Conservation (phyloP, 768 basidiomycete species). For the Rhodocollybia butyracea region DNA sequence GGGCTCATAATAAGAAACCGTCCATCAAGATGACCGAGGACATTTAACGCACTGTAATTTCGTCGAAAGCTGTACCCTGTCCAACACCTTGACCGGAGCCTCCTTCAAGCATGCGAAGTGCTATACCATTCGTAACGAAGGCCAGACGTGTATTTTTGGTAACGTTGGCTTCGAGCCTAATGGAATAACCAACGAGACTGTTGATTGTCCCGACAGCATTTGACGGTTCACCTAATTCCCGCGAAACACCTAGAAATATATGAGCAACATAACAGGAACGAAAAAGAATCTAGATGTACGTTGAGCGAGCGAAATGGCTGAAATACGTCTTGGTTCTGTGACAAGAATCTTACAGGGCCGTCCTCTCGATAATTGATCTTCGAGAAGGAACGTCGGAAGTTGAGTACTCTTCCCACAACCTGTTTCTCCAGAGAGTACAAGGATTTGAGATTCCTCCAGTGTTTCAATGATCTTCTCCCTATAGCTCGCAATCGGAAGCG, state of each 20-base stretch:
- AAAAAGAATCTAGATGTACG: slow-evolving; percentile 33
- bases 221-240: slow-evolving; percentile 84
- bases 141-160: slow-evolving; percentile 74
- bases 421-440: slow-evolving; percentile 70
- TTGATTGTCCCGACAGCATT: slow-evolving; percentile 71
- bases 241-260: slow-evolving; percentile 59
- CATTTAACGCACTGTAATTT: slow-evolving; percentile 71
- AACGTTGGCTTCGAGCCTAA: slow-evolving; percentile 86
- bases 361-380: slow-evolving; percentile 80
- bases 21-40: slow-evolving; percentile 1
- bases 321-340: slow-evolving; percentile 94
- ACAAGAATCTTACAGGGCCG: slow-evolving; percentile 87
- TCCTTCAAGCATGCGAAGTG: slow-evolving; percentile 93
- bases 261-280: slow-evolving; percentile 5
- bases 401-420: slow-evolving; percentile 93
- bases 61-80: slow-evolving; percentile 82
- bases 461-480: slow-evolving; percentile 66
- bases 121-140: slow-evolving; percentile 93
- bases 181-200: slow-evolving; percentile 92
- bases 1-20: background rate
- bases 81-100: slow-evolving; percentile 67
- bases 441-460: slow-evolving; percentile 73
- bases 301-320: slow-evolving; percentile 92
- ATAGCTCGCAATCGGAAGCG: slow-evolving; percentile 83
- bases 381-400: slow-evolving; percentile 90